phyloP scores from a whole-genome alignment of 73 alveolate species.

The Effrenium voratum region DNA sequence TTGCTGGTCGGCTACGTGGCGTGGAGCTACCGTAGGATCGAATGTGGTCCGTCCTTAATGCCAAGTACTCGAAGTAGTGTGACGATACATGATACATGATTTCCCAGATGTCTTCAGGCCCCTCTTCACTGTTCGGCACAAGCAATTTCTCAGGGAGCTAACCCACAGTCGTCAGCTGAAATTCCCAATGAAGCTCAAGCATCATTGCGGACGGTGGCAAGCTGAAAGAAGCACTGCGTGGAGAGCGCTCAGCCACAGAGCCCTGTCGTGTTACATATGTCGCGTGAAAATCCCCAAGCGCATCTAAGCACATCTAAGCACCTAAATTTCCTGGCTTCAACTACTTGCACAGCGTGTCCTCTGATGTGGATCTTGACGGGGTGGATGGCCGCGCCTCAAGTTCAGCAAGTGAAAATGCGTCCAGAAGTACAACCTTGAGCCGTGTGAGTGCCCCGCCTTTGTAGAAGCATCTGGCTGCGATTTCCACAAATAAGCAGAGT shows the following conservation, averaged over 20 bases:
- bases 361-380: slow-evolving; percentile 74
- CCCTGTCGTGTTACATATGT: slow-evolving; percentile 33
- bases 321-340: too few relatives aligned
- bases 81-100: too few relatives aligned
- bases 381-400: slow-evolving; percentile 50
- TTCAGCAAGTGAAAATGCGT: neutral
- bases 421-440: neutral
- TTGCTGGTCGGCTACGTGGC: slow-evolving; percentile 84
- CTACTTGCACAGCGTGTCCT: slow-evolving; percentile 13
- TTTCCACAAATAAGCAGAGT: slow-evolving; percentile 78
- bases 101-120: neutral
- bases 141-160: neutral
- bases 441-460: slow-evolving; percentile 48
- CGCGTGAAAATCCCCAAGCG: too few relatives aligned
- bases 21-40: slow-evolving; percentile 89
- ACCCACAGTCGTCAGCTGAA: neutral
- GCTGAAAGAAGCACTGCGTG: slow-evolving; percentile 61
- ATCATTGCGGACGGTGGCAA: slow-evolving; percentile 78
- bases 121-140: neutral
- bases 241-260: slow-evolving; percentile 69
- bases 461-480: slow-evolving; percentile 79
- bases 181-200: neutral
- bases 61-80: too few relatives aligned
- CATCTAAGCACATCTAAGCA: too few relatives aligned
- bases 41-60: slow-evolving; percentile 46